Base-by-base conservation (phyloP, 257 asterid genomes). In the Solanum tarapatanum region DNA sequence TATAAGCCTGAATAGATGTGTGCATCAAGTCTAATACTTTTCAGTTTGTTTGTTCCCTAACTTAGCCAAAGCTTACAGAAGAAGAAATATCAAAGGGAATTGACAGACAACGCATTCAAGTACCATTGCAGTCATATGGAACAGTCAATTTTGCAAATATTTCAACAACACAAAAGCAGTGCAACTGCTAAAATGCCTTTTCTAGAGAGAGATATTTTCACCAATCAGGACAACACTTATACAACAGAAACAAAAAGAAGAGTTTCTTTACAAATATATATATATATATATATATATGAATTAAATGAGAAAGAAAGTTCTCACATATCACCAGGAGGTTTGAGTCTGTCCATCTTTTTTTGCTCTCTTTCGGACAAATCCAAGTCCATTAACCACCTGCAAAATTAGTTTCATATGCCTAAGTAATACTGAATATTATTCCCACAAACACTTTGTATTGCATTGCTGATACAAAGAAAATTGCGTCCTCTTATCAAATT, bases 371-470 rank as follows among this genome's bases (percentile, higher is more conserved):
- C n/a, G 62, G 94, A 87, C 88, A 94, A 90, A 23, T 90, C 89
- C 88, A 94, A 88, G 87, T 88, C 94, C 98, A 95, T 93, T 92
- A 95, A 91, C 98, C 98, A 95, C 94, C 98, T 95, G 89, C 73
- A 30, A 68, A 68, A 77, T 16, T 41, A 86, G 7, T n/a, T 35
- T 73, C 23, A 21, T 72, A 55, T 51, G 58, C 45, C 84, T 60
- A 36, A 62, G 76, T 41, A 70, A 24, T 68, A 62, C 48, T 66
- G 66, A 43, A 75, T 39, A 4, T 26, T 13, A 77, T 45, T 0
- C 39, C 39, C 26, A 26, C 4, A 8, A 79, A 79, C 24, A 43
- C 26, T 80, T 41, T 5, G 35, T 26, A 13, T 5, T 73, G 82
- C 64, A 24, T 79, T 43, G 4, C 36, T 12, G 36, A 77, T 77